Base-by-base conservation (phyloP, 2,329 filamentous ascomycete genomes). In the Zarea fungicola region DNA sequence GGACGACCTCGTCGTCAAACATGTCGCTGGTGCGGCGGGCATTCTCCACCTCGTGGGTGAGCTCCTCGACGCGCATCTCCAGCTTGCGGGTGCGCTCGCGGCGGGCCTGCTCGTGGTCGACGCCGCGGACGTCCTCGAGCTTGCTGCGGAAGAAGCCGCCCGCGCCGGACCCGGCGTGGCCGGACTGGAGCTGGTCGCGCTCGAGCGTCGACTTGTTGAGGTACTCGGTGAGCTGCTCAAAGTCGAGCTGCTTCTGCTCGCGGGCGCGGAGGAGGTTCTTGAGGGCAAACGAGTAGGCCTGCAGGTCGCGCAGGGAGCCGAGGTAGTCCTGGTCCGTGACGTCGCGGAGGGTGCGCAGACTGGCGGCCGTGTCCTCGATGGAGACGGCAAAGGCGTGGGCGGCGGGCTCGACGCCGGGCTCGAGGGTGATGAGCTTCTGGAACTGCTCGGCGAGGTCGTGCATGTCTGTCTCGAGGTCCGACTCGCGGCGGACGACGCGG, bases 161-260 rank as follows among this genome's bases (percentile, higher is more conserved):
- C 0, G 90, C 87, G 1, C 90, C 90, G 6, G 55, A 88, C 74
- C 47, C 77, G 75, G 62, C 60, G 56, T 85, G 82, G 10, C 83
- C 81, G 0, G 82, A 81, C 8, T 77, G 75, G 3, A 96, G 81
- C 14, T 80, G 75, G 67, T 99, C 93, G 41, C 91, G 85, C 67
- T 99, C 93, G 4, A 83, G 73, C 3, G 89, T 89, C 1, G 89
- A 89, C 65, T 95, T 96, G 70, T 88, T 88, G 47, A 96, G 86
- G 67, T 97, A 97, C 64, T 97, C 92, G 23, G 90, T 95, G 28
- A 99, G 77, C 56, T 89, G 91, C 70, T 99, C 93, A 62, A 92
- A 96, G 71, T 99, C 93, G 50, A 99, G 85, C 66, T 99, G 93
- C 65, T 99, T 99, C 71, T 95, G 90, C 71, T 99, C 93, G 29